Percentiles rank a stretch among this genome's conserved stretches.
phyloP scores from a whole-genome alignment of 768 basidiomycete genomes.

The Melanogaster broomeanus region DNA sequence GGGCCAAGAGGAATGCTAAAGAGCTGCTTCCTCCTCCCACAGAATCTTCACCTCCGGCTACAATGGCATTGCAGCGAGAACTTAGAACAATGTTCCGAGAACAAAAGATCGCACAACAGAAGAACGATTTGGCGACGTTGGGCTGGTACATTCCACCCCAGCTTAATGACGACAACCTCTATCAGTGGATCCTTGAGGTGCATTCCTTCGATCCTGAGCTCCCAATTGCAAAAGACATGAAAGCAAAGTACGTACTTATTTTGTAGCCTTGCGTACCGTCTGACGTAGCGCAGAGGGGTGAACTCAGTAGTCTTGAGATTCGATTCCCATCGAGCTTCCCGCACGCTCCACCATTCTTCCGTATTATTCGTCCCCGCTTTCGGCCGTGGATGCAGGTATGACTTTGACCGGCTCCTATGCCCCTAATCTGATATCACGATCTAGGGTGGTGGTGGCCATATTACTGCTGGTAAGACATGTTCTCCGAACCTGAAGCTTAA shows the following conservation, averaged over 20 bases:
- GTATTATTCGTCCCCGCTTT: constrained; percentile 73
- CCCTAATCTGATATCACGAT: not conserved
- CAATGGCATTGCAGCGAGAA: constrained; percentile 62
- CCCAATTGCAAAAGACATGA: constrained; percentile 64
- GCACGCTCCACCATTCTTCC: constrained; percentile 72
- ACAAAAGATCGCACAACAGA: constrained; percentile 48
- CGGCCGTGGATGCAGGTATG: constrained; percentile 57
- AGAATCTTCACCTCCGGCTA: constrained; percentile 54
- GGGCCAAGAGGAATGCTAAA: constrained; percentile 45
- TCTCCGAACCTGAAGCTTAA: not conserved
- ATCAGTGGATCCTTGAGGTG: constrained; percentile 74
- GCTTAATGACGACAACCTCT: constrained; percentile 65
- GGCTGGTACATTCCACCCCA: constrained; percentile 76
- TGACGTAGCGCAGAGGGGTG: constrained; percentile 41
- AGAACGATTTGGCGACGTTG: constrained; percentile 43
- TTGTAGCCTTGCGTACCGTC: not conserved
- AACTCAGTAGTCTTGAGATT: constrained; percentile 75
- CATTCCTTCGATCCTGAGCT: constrained; percentile 65
- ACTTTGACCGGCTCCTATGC: not conserved
- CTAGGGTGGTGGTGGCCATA: constrained; percentile 66
- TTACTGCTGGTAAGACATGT: constrained; percentile 52
- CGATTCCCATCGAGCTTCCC: constrained; percentile 69
- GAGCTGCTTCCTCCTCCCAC: constrained; percentile 61
- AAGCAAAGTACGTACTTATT: constrained; percentile 37
- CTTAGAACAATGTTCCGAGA: constrained; percentile 61